These are phyloP conservation scores for Vickermania ingenoplastis DNA, from an alignment of 208 protist genomes.

Conservation along the genomic window DNA sequence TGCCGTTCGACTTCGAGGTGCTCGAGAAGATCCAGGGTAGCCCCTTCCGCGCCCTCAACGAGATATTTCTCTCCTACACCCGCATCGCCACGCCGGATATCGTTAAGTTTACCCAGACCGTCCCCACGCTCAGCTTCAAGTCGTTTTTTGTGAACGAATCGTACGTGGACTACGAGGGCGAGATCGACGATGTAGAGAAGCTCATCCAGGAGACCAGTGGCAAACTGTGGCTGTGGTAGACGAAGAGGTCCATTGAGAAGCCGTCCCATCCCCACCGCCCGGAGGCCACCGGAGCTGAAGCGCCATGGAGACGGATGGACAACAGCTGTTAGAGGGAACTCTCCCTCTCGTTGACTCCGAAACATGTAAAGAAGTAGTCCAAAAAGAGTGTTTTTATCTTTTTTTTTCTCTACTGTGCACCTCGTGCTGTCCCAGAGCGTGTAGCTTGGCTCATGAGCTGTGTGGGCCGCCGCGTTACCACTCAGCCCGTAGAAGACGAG, in stretches of 20 bases:
- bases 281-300: no score
- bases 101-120: not conserved
- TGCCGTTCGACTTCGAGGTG: not conserved
- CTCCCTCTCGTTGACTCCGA: no score
- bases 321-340: no score
- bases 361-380: no score
- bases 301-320: no score
- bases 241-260: not conserved
- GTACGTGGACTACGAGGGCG: not conserved
- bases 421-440: no score
- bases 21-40: not conserved
- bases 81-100: not conserved
- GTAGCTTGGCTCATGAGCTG: no score
- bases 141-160: not conserved
- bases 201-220: not conserved
- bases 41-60: not conserved
- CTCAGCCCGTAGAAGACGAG: no score
- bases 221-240: not conserved
- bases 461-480: no score
- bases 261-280: no score
- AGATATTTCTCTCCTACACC: not conserved
- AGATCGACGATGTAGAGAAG: not conserved
- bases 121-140: not conserved
- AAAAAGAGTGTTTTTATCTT: no score
- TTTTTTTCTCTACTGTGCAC: no score